phyloP scores from a whole-genome alignment of 1,284 basidiomycete genomes.

The Puccinia triticina region DNA sequence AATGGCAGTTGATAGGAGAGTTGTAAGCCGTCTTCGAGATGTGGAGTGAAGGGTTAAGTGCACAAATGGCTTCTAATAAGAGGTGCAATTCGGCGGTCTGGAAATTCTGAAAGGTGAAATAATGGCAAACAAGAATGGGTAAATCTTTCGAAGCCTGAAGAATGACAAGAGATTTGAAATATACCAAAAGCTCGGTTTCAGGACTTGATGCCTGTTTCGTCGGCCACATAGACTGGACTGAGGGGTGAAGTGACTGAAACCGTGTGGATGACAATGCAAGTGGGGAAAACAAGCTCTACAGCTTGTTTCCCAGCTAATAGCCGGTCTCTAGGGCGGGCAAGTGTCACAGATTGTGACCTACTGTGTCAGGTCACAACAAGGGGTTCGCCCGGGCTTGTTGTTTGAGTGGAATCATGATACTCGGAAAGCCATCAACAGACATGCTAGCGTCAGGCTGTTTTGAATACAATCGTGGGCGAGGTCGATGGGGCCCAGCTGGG shows the following conservation, averaged over 20 bases:
- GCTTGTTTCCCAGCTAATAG: too few species aligned
- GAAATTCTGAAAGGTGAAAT: not conserved
- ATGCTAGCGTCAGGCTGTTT: not conserved
- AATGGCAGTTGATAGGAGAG: slow-evolving; percentile 16
- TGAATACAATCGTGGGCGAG: not conserved
- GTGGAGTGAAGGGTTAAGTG: slow-evolving; percentile 15
- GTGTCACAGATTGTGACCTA: too few species aligned
- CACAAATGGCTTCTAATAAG: slow-evolving; percentile 23
- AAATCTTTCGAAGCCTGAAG: not conserved
- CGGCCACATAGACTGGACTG: slow-evolving; percentile 28
- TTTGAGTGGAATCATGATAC: slow-evolving; percentile 6
- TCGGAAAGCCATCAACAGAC: slow-evolving; percentile 20
- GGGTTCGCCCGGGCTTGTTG: not conserved
- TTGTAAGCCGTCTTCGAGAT: not conserved
- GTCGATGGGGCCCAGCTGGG: not conserved
- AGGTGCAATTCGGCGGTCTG: not conserved
- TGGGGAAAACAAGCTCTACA: too few species aligned
- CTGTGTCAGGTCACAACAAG: too few species aligned
- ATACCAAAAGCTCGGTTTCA: not conserved
- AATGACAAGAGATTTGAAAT: not conserved
- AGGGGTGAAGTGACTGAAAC: too few species aligned
- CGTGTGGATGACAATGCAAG: too few species aligned
- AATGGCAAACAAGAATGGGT: not conserved
- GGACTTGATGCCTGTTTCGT: not conserved
- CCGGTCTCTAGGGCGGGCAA: too few species aligned